Percentiles rank a stretch among this genome's conserved stretches.
Conservation (phyloP, 306 rosid species). For the Castanospermum australe region DNA sequence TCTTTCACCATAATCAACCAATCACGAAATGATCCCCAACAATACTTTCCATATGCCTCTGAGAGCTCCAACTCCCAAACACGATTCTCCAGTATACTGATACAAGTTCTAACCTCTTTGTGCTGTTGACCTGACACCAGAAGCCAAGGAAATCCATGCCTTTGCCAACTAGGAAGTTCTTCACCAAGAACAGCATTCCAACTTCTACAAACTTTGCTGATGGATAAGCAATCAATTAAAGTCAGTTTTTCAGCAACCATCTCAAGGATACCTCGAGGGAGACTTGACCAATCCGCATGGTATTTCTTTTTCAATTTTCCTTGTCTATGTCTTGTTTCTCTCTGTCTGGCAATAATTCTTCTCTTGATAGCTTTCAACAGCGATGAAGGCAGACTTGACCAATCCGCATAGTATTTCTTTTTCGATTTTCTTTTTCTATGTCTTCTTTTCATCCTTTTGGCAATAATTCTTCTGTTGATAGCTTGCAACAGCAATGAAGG, state of each 20-base stretch:
- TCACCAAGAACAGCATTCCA: conserved; percentile 53
- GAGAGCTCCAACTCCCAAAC: conserved; percentile 57
- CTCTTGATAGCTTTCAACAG: conserved; percentile 18
- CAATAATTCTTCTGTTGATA: conserved; percentile 32
- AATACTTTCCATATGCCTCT: conserved; percentile 42
- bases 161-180: conserved; percentile 49
- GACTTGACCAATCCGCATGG: conserved; percentile 52
- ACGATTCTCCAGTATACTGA: conserved; percentile 50
- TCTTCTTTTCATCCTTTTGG: conserved; percentile 34
- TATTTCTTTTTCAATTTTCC: conserved; percentile 25
- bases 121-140: conserved; percentile 55
- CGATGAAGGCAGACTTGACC: conserved; percentile 3
- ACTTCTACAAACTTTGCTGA: conserved; percentile 52
- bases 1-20: conserved; percentile 57
- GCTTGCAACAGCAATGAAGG: conserved; percentile 26
- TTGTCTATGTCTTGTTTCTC: conserved; percentile 26
- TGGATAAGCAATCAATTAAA: conserved; percentile 48
- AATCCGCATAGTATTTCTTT: conserved; percentile 15
- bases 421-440: conserved; percentile 27
- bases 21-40: conserved; percentile 70
- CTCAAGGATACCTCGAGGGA: conserved; percentile 39
- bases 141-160: conserved; percentile 62
- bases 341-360: conserved; percentile 28
- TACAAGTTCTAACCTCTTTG: conserved; percentile 46
- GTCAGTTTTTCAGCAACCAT: conserved; percentile 40